Evolutionary conservation across 257 asterid species (phyloP).

Genomic region (Dorcoceras hygrometricum): DNA sequence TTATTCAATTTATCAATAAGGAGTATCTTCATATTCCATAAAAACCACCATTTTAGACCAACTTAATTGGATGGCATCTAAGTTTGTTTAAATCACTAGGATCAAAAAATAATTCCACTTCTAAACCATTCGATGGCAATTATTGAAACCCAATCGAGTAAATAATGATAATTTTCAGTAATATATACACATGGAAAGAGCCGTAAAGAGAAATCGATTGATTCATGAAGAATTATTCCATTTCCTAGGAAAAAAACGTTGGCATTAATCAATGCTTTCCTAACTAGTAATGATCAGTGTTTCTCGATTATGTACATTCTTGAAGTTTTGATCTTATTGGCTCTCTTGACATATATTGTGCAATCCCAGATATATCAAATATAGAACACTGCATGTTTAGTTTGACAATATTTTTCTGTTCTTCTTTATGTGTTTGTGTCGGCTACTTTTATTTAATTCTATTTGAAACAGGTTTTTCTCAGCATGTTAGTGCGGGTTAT

Average conservation of each 20-base stretch:
- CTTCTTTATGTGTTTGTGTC: slow-evolving; percentile 20
- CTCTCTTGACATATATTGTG: not conserved
- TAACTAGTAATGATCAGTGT: no score
- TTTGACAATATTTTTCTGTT: slow-evolving; percentile 18
- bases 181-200: not conserved
- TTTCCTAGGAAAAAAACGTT: slow-evolving; percentile 5
- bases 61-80: no score
- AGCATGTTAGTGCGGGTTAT: slow-evolving; percentile 87
- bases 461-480: slow-evolving; percentile 75
- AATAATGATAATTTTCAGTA: slow-evolving; percentile 4
- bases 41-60: no score
- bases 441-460: slow-evolving; percentile 18
- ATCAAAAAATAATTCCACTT: no score
- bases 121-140: not conserved
- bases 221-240: slow-evolving; percentile 8
- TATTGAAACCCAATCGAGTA: not conserved
- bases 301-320: no score
- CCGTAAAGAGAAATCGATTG: not conserved
- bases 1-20: no score
- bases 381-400: not conserved
- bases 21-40: no score
- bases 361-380: no score
- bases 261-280: no score
- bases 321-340: not conserved
- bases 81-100: no score